Conservation (phyloP, 2,329 filamentous ascomycete species). For the Apiospora kogelbergensis region DNA sequence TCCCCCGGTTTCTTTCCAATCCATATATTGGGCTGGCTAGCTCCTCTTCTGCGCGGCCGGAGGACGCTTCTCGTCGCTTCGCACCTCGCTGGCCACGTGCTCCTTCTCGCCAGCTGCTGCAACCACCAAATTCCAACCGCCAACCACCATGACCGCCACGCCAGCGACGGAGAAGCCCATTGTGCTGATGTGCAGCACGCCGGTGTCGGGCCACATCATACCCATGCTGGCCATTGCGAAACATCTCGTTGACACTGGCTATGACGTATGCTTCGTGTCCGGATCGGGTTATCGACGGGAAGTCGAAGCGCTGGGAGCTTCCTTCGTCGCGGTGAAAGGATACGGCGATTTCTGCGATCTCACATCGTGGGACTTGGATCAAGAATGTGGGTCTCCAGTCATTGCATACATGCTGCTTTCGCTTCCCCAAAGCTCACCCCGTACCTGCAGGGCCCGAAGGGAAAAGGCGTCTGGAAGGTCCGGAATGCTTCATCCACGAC, state of each 20-base stretch:
- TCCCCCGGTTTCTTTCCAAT: background rate
- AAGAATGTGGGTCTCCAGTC: background rate
- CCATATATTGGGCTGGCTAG: background rate
- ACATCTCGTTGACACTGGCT: background rate
- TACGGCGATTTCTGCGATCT: constrained; percentile 14
- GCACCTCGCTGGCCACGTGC: background rate
- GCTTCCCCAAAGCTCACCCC: too few species aligned
- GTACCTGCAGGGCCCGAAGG: constrained; percentile 5
- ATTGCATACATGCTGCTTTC: too few species aligned
- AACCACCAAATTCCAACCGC: background rate
- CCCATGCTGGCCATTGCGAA: constrained; percentile 11
- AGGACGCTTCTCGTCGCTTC: background rate
- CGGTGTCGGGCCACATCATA: constrained; percentile 8
- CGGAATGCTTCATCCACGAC: constrained; percentile 15
- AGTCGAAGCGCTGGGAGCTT: background rate
- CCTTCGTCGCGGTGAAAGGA: constrained; percentile 11
- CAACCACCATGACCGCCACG: background rate
- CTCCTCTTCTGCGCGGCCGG: background rate
- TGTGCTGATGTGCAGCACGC: constrained; percentile 9
- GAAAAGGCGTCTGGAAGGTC: constrained; percentile 8
- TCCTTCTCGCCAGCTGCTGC: background rate
- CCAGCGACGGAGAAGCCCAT: background rate
- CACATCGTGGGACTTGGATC: constrained; percentile 13
- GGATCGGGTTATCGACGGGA: background rate
- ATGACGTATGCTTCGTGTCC: constrained; percentile 4